Evolutionary conservation across 2,329 filamentous ascomycete species (phyloP).

Genomic region (Phyllosticta capitalensis): DNA sequence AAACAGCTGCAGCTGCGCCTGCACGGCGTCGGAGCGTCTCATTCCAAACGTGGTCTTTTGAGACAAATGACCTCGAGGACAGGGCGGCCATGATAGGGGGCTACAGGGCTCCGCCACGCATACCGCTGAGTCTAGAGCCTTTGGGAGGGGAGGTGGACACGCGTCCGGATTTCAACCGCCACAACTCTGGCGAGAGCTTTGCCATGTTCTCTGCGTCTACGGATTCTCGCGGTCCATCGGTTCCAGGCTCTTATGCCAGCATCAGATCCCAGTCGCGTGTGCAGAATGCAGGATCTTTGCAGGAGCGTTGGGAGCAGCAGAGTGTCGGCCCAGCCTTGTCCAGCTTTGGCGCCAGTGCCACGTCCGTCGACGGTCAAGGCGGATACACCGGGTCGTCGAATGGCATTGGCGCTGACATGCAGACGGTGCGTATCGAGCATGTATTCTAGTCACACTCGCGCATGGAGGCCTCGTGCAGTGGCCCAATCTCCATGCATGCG

Average conservation of each 20-base stretch:
- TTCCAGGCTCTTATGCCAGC: constrained; percentile 42
- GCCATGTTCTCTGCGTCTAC: constrained; percentile 55
- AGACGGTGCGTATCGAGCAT: constrained; percentile 8
- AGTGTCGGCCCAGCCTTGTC: constrained; percentile 17
- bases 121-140: constrained; percentile 40
- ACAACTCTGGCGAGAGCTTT: constrained; percentile 53
- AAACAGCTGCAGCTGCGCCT: not conserved
- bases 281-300: constrained; percentile 19
- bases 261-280: constrained; percentile 18
- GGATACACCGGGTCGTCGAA: constrained; percentile 6
- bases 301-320: constrained; percentile 21
- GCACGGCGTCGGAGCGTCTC: constrained; percentile 4
- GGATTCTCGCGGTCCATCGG: constrained; percentile 44
- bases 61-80: constrained; percentile 27
- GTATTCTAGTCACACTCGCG: not conserved
- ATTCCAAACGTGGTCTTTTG: constrained; percentile 14
- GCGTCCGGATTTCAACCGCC: constrained; percentile 34
- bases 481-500: constrained; percentile 9
- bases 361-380: constrained; percentile 6
- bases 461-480: not conserved
- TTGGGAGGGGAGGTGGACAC: constrained; percentile 28
- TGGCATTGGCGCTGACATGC: constrained; percentile 8
- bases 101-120: constrained; percentile 42
- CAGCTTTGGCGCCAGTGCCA: constrained; percentile 22
- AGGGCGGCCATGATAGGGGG: constrained; percentile 31